Evolutionary conservation across 2,329 filamentous ascomycete species (phyloP).

Genomic region (Lecanicillium sp.): DNA sequence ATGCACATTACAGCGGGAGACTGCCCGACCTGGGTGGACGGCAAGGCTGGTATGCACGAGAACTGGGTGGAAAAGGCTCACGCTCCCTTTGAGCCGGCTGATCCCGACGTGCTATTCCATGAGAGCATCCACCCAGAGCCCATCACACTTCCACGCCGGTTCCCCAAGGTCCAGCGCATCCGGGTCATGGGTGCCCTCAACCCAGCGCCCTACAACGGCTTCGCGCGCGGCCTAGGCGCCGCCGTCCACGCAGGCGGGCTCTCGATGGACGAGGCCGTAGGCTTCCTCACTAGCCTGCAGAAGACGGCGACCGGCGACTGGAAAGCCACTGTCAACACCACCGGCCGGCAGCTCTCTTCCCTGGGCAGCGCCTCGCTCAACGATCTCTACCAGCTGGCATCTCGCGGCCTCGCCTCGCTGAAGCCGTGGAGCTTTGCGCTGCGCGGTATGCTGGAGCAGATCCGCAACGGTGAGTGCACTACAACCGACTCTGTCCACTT

Average conservation of each 20-base stretch:
- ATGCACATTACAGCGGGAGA: neutral
- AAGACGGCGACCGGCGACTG: neutral
- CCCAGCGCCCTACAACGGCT: neutral
- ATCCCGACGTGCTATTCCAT: neutral
- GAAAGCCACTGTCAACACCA: neutral
- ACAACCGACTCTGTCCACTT: neutral
- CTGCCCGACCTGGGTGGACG: neutral
- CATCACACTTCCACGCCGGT: neutral
- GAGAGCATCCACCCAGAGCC: neutral
- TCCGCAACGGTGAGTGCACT: neutral
- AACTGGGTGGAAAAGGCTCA: neutral
- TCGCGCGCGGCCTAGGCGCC: neutral
- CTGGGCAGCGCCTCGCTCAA: neutral
- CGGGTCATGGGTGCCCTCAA: neutral
- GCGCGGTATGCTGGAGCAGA: neutral
- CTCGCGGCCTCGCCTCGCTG: neutral
- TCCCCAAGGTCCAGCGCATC: neutral
- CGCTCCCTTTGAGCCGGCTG: neutral
- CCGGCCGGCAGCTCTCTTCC: neutral
- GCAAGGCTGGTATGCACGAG: neutral
- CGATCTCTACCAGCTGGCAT: neutral
- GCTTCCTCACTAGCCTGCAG: neutral
- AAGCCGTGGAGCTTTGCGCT: neutral
- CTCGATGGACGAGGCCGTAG: neutral
- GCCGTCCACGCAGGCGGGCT: neutral